Base-by-base conservation (phyloP, 2,329 filamentous ascomycete genomes). In the Colletotrichum salicis region DNA sequence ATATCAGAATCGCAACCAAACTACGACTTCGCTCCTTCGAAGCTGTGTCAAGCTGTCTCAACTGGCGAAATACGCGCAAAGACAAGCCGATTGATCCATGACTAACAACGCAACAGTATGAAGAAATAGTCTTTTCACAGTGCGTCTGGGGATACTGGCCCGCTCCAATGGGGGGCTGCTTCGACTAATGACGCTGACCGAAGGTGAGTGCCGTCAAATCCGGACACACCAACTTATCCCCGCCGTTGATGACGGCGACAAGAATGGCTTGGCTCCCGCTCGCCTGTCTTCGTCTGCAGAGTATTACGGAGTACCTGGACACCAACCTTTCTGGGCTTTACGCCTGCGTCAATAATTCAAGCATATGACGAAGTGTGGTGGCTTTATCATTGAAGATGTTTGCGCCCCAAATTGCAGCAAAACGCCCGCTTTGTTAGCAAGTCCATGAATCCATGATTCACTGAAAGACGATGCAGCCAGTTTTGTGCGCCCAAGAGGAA, bases 181-280 rank as follows among this genome's bases (percentile, higher is more conserved):
- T 62, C 64, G 19, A 59, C 45, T 48, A 19, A 69, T 69, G 70
- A 72, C 70, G 70, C 66, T 70, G 66, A 70, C 70, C 60, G 55
- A 37, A 64, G 65, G 70, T 71, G 45, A 71, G 52, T 69, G 57
- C 68, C 68, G 68, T 45, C 55, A 54, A 67, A 51, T 67, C 68
- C 64, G 64, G 59, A 58, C 55, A 59, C 68, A 63, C 54, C 51
- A 71, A 60, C 55, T 67, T 63, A 54, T 59, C 58, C 27, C 66
- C 63, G 58, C 59, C 45, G 35, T 70, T 52, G 55, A 70, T 70
- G 55, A 64, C 70, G 59, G 59, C 35, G 65, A 72, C 65, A 33
- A 72, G 48, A 72, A 57, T 59, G 45, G 59, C 59, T 52, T 60
- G 27, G 57, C 48, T 41, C 58, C 58, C 59, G 48, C 59, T 71